Evolutionary conservation across 202 grass and related monocot genomes (phyloP).

Genomic region (Setaria viridis): DNA sequence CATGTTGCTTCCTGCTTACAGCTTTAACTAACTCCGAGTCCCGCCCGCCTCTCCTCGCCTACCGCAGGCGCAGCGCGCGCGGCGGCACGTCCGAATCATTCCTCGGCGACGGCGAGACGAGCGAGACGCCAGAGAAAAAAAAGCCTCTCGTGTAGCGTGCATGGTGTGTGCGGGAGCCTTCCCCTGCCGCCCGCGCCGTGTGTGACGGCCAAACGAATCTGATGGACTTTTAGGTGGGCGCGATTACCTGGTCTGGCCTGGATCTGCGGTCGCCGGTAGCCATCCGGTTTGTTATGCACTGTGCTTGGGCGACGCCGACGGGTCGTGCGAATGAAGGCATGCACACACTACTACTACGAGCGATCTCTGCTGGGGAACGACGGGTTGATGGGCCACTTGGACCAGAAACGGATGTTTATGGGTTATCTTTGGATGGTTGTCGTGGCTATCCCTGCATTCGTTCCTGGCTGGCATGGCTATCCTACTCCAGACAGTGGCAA

Average conservation of each 20-base stretch:
- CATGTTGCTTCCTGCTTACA: conserved; percentile 63
- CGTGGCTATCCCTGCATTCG: conserved; percentile 3
- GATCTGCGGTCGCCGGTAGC: conserved; percentile 51
- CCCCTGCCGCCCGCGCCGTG: not conserved
- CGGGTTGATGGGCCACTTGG: conserved; percentile 43
- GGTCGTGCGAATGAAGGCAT: conserved; percentile 65
- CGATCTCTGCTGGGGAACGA: no score
- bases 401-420: conserved; percentile 56
- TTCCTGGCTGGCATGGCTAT: not conserved
- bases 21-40: conserved; percentile 64
- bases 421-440: conserved; percentile 17
- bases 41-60: conserved; percentile 18
- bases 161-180: conserved; percentile 42
- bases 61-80: conserved; percentile 32
- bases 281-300: conserved; percentile 61
- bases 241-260: not conserved
- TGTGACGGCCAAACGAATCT: conserved; percentile 59
- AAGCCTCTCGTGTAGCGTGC: not conserved
- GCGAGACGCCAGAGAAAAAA: no score
- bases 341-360: conserved; percentile 26
- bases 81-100: conserved; percentile 39
- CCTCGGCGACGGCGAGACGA: not conserved
- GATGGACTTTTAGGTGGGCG: conserved; percentile 57
- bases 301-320: conserved; percentile 32
- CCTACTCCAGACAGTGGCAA: no score